phyloP scores from a whole-genome alignment of 805 yeast species.

The Candida silvicultrix region DNA sequence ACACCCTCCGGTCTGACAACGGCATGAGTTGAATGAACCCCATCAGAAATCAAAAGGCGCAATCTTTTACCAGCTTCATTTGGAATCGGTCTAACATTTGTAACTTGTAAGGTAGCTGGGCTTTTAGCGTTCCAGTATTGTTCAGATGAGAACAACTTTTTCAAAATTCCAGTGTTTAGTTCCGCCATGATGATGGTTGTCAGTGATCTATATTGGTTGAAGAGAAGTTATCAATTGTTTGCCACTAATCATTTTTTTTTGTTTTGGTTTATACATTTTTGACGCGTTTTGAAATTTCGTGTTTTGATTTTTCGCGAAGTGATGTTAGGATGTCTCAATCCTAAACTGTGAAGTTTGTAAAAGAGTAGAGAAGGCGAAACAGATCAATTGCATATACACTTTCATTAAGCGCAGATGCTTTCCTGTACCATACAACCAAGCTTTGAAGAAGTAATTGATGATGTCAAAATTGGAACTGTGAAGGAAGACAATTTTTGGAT shows the following conservation, averaged over 20 bases:
- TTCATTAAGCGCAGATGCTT: no score
- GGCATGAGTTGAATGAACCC: constrained; percentile 43
- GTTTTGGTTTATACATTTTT: not conserved
- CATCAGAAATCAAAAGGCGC: constrained; percentile 46
- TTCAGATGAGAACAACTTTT: constrained; percentile 15
- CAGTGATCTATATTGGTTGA: not conserved
- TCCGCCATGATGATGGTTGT: constrained; percentile 2
- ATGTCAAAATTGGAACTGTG: constrained; percentile 17
- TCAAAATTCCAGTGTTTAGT: constrained; percentile 13
- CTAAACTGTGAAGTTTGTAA: no score
- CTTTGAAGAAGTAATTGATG: constrained; percentile 37
- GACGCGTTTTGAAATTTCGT: not conserved
- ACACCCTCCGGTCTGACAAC: constrained; percentile 45
- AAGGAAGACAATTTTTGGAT: constrained; percentile 37
- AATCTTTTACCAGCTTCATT: constrained; percentile 36
- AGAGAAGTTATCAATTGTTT: not conserved
- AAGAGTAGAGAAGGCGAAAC: no score
- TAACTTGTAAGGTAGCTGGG: constrained; percentile 30
- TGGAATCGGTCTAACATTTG: constrained; percentile 29
- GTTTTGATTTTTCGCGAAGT: not conserved
- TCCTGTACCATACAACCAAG: constrained; percentile 35
- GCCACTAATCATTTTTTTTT: not conserved
- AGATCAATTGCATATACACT: no score
- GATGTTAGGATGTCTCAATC: not conserved
- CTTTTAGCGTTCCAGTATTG: constrained; percentile 11